phyloP scores from a whole-genome alignment of 768 basidiomycete genomes.

The Lyophyllum atratum region DNA sequence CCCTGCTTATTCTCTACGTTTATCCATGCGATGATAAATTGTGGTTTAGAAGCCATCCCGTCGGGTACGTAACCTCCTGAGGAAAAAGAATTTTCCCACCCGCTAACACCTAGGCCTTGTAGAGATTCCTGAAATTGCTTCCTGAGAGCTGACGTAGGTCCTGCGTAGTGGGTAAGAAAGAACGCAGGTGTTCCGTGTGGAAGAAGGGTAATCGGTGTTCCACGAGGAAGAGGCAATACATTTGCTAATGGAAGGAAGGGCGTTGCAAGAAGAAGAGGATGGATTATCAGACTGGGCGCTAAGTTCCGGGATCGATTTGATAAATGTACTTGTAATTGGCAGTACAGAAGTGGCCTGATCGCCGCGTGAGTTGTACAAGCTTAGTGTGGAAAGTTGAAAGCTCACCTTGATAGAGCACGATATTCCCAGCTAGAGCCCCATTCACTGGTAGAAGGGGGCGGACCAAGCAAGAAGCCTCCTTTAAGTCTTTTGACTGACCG shows the following conservation, averaged over 20 bases:
- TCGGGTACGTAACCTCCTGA: conserved; percentile 1
- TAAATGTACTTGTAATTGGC: conserved; percentile 58
- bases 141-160: conserved; percentile 61
- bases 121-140: conserved; percentile 67
- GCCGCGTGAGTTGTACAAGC: conserved; percentile 12
- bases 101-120: conserved; percentile 59
- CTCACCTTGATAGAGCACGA: conserved; percentile 48
- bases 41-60: conserved; percentile 5
- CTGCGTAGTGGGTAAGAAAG: conserved; percentile 69
- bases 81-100: conserved; percentile 41
- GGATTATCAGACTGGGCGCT: conserved; percentile 56
- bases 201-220: conserved; percentile 69
- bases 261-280: conserved; percentile 60
- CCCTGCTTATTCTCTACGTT: conserved; percentile 77
- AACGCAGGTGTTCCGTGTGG: conserved; percentile 76
- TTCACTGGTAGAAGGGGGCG: conserved; percentile 44
- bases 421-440: conserved; percentile 72
- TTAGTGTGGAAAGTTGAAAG: conserved; percentile 1
- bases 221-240: conserved; percentile 48
- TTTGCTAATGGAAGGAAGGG: conserved; percentile 54
- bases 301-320: conserved; percentile 22
- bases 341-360: conserved; percentile 60
- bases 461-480: conserved; percentile 64
- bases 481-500: conserved; percentile 51
- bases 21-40: conserved; percentile 68